Conservation (phyloP, 768 basidiomycete species). For the Kwoniella mangroviensis region DNA sequence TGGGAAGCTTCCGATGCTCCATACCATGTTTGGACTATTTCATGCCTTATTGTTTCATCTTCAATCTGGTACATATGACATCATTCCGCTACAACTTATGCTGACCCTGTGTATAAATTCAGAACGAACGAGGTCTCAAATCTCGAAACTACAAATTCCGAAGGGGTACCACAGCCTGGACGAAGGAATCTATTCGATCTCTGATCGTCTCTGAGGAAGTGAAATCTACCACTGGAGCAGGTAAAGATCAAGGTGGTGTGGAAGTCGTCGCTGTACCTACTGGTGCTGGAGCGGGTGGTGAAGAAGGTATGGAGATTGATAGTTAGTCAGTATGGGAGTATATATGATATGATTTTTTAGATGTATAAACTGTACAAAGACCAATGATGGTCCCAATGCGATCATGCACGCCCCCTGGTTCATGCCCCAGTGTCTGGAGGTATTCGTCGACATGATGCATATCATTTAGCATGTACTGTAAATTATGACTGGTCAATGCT, state of each 20-base stretch:
- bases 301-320: constrained; percentile 53
- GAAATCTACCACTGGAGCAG: constrained; percentile 55
- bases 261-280: constrained; percentile 29
- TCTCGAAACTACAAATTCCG: constrained; percentile 66
- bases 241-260: constrained; percentile 44
- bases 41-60: no score
- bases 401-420: no score
- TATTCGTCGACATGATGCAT: no score
- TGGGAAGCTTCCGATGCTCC: no score
- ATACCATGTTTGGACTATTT: no score
- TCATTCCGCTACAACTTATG: neutral
- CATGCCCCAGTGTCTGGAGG: no score
- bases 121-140: constrained; percentile 58
- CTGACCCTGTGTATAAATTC: neutral
- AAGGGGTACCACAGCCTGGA: constrained; percentile 86
- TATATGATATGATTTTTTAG: neutral
- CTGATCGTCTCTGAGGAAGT: constrained; percentile 75
- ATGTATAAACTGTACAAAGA: constrained; percentile 16
- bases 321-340: constrained; percentile 24
- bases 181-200: constrained; percentile 73
- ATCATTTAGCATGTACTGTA: no score
- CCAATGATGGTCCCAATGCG: neutral
- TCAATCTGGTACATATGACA: no score
- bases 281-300: constrained; percentile 43
- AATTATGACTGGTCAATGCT: neutral